Base-by-base conservation (phyloP, 176 grass and related monocot species). In the Thalia dealbata region DNA sequence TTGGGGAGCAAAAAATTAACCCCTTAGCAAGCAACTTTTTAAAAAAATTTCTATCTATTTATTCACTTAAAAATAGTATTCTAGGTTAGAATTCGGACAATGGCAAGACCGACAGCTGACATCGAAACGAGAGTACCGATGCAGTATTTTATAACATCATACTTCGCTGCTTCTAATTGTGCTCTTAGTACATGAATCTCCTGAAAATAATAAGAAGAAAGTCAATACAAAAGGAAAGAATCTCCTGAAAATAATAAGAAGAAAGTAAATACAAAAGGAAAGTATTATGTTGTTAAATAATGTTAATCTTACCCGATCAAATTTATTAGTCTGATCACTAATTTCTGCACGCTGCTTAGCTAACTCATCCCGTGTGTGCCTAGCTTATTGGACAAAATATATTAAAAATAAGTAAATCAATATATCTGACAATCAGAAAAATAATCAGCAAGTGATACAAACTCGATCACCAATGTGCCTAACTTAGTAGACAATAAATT, bases 81-180 rank as follows among this genome's bases (percentile, higher is more conserved):
- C 48, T 82, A 96, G 86, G 91, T 84, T 14, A 96, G 71, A 43
- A 96, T 73, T 19, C 78, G 69, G 19, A 80, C n/a, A 14, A 79
- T 28, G 22, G 77, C 77, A 3, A 73, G 89, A 24, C 92, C 89
- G 32, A 93, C 82, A 0, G 90, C 95, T 71, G 95, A 99, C 84
- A 93, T 84, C 0, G 87, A 93, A 74, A 93, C 85, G 24, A 99
- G 89, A 29, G 83, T 83, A 85, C 95, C 95, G 76, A 99, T 91
- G 86, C 95, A 99, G 82, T 99, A 99, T 70, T 99, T 99, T 76
- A 99, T 99, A 51, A 91, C 95, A 77, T 99, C 95, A 27, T 93
- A 99, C 85, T 99, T 99, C 27, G 89, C 89, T 74, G 85, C 95
- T 71, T 99, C 90, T 64, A 93, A 68, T 75, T 88, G 92, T 29